These are phyloP conservation scores for Colletotrichum simmondsii DNA, from an alignment of 2,329 filamentous ascomycete genomes.

Conservation along the genomic window DNA sequence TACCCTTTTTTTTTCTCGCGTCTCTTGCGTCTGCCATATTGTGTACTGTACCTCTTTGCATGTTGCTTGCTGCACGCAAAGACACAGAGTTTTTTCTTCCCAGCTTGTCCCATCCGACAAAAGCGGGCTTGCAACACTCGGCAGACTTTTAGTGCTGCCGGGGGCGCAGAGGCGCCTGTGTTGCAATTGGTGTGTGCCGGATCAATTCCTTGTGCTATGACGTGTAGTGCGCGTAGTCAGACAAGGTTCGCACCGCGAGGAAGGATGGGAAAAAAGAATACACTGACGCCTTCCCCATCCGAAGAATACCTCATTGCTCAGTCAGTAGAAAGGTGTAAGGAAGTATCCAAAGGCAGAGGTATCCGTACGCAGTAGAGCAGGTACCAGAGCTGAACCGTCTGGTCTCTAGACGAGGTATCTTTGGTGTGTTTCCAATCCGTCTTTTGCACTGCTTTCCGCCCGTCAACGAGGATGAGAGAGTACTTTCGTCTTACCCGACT, in stretches of 20 bases:
- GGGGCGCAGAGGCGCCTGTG: conserved; percentile 22
- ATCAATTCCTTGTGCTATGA: conserved; percentile 31
- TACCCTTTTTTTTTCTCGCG: neutral
- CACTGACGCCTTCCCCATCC: neutral
- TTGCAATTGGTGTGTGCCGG: conserved; percentile 31
- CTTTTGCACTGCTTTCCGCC: neutral
- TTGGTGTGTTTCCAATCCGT: neutral
- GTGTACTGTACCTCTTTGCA: no score
- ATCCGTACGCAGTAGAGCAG: neutral
- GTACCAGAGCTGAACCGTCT: conserved; percentile 24
- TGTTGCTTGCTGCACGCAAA: neutral
- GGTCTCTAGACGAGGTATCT: conserved; percentile 26
- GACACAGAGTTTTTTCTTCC: conserved; percentile 20
- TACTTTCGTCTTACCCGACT: conserved; percentile 23
- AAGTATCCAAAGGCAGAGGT: neutral
- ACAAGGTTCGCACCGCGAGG: conserved; percentile 24
- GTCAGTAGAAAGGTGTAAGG: no score
- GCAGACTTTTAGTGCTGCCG: conserved; percentile 28
- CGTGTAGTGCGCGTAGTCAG: conserved; percentile 23
- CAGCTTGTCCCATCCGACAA: conserved; percentile 6
- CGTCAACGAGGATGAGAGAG: neutral
- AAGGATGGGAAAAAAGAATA: neutral
- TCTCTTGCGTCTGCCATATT: neutral
- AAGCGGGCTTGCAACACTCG: conserved; percentile 27
- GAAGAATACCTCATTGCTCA: neutral